Evolutionary conservation across 495 filamentous ascomycete species (phyloP), one percentile per base, ranked within the genome.

Genomic region (Sphaerosporella brunnea): DNA sequence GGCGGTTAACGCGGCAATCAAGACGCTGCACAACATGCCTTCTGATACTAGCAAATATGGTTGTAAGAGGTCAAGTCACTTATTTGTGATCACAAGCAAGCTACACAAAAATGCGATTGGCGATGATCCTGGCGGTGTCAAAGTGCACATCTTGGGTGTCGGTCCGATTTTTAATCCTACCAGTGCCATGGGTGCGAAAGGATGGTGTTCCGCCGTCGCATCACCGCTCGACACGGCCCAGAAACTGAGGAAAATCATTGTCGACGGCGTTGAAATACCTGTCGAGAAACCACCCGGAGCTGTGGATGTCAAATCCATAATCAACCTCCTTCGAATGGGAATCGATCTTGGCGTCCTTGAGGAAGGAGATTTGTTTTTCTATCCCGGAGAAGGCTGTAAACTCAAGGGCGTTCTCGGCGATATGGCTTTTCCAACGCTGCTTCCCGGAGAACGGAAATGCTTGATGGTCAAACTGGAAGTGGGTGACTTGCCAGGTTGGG

Each of bases 11-110:
- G 56, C 56, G 2, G 47, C 55, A 0, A 28, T 59, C 5, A 59
- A 36, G 18, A 55, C 51, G 21, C 28, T 59, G n/a, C 59, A 59
- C 21, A 49, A 53, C 30, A 59, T 59, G 56, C 56, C 56, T 8
- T 39, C 48, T 2, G 56, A 59, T 37, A 50, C 51, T 7, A 45
- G 37, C 7, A 53, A 46, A 30, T 59, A 59, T 35, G 55, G 55
- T 23, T 44, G 36, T 10, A 47, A 50, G 15, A 48, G 56, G n/a
- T 49, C 53, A 21, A 42, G 37, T 0, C 56, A 59, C 49, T 28
- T 59, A 20, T 59, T 59, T 46, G 23, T 59, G 4, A 11, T 59
- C 32, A 59, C 56, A 0, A 38, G 46, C 2, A 51, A 54, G 18
- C 23, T 59, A 7, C 48, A 59, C 5, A 30, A 24, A n/a, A 55